Evolutionary conservation across 768 basidiomycete genomes (phyloP), one percentile per base, ranked within the genome.

Genomic region (Pleurotus tuber-regium): DNA sequence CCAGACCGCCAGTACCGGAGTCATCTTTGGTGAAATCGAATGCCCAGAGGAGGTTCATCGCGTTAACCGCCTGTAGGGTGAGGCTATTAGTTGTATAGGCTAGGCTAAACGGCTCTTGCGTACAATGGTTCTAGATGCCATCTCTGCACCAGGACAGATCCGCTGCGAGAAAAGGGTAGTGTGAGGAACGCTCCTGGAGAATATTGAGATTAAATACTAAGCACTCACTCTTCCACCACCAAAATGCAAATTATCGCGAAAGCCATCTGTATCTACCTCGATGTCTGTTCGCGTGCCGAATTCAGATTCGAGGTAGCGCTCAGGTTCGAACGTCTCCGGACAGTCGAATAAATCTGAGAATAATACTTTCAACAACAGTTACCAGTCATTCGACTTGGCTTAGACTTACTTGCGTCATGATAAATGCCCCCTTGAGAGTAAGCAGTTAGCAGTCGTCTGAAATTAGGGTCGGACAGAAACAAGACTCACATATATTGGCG

Each of bases 31-130:
- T 6, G 50, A 65, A 68, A 29, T 63, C 52, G 57, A 68, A 68
- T 4, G 62, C 63, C 67, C 67, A 68, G 3, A 68, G 16, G 6
- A 68, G 59, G 38, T 59, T 62, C 59, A 64, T 62, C 4, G 51
- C 54, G 42, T 61, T 62, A 19, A 66, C 50, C 28, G 52, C 43
- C 63, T 65, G 36, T 19, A 42, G 16, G 26, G 3, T 11, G 12
- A 25, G 8, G n/a, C 2, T 6, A 42, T 42, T 10, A 21, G 3
- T 19, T 21, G 1, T 11, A 42, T 10, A 25, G 21, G 18, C 9
- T 21, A 42, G 21, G 18, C n/a, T n/a, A 42, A 16, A 11, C 36
- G n/a, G n/a, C 14, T 14, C n/a, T 6, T 19, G 14, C 56, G 23
- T 50, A 61, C 60, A 16, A 61, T 28, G 8, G 60, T 53, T 18